Evolutionary conservation across 1,284 basidiomycete species (phyloP).

Genomic region (Ustilago shanxiensis): DNA sequence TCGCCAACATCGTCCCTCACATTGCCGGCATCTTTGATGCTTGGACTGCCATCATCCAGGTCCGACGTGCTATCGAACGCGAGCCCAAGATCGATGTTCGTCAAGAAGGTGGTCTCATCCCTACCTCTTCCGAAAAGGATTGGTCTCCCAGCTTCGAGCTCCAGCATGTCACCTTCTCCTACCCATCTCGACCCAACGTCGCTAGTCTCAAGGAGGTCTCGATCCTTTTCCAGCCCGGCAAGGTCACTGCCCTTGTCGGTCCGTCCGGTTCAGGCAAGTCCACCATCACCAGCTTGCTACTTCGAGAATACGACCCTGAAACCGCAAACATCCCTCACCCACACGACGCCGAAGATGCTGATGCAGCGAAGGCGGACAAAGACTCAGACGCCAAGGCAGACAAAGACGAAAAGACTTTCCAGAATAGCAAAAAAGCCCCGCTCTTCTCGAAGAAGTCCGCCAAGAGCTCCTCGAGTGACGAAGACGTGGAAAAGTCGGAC

Average conservation of each 20-base stretch:
- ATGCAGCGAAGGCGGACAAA: conserved; percentile 17
- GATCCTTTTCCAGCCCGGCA: conserved; percentile 56
- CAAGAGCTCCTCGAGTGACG: conserved; percentile 8
- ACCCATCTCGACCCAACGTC: conserved; percentile 58
- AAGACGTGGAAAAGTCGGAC: conserved; percentile 32
- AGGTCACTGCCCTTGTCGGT: conserved; percentile 70
- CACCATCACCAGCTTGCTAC: conserved; percentile 71
- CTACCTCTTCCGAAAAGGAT: conserved; percentile 12
- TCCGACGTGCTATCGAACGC: conserved; percentile 63
- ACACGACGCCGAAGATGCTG: conserved; percentile 32
- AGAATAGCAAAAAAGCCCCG: conserved; percentile 17
- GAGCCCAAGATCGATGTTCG: conserved; percentile 66
- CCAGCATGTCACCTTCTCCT: conserved; percentile 64
- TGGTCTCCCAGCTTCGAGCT: conserved; percentile 60
- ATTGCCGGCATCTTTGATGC: conserved; percentile 62
- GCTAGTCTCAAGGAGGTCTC: conserved; percentile 60
- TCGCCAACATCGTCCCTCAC: conserved; percentile 66
- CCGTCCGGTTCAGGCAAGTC: conserved; percentile 69
- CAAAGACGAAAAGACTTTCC: background rate
- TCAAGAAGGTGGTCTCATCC: conserved; percentile 40
- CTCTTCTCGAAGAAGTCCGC: conserved; percentile 17
- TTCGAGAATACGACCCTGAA: conserved; percentile 72
- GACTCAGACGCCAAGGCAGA: conserved; percentile 2
- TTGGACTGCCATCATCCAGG: conserved; percentile 51
- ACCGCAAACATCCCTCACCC: conserved; percentile 57